A percentile compares a stretch with the other conserved stretches of the same genome.
Conservation (phyloP, 192 early-diverging fungal genomes). For the Dissophora ornata region DNA sequence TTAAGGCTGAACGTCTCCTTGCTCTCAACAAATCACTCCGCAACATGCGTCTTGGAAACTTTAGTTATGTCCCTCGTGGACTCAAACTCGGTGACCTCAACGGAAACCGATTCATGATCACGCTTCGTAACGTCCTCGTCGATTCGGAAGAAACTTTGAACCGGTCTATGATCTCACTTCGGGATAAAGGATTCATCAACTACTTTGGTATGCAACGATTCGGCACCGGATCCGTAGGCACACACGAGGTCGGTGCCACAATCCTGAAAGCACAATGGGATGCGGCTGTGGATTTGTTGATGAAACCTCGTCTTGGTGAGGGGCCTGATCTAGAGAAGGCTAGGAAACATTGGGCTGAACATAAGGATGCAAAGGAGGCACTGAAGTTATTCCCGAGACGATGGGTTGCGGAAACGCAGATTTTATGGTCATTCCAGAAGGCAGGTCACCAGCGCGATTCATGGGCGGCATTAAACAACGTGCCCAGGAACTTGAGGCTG, state of each 20-base stretch:
- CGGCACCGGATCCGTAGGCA: conserved; percentile 84
- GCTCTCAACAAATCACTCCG: conserved; percentile 60
- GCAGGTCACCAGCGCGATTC: conserved; percentile 58
- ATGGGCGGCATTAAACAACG: conserved; percentile 74
- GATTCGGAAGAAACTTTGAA: conserved; percentile 62
- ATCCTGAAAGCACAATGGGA: conserved; percentile 80
- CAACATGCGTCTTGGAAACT: conserved; percentile 81
- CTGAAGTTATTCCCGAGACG: conserved; percentile 72
- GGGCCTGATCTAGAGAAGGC: conserved; percentile 69
- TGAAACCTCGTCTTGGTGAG: conserved; percentile 87
- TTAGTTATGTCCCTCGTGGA: conserved; percentile 69
- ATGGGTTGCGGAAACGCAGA: conserved; percentile 77
- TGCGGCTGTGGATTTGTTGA: conserved; percentile 79
- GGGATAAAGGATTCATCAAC: conserved; percentile 90
- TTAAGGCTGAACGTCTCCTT: conserved; percentile 67
- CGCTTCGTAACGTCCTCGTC: conserved; percentile 70
- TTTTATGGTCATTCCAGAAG: conserved; percentile 70
- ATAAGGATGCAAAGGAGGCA: conserved; percentile 69
- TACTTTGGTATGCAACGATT: conserved; percentile 99
- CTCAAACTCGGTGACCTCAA: conserved; percentile 86
- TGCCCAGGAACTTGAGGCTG: conserved; percentile 85
- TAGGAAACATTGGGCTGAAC: conserved; percentile 73
- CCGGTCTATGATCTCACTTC: conserved; percentile 72
- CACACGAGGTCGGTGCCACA: conserved; percentile 82
- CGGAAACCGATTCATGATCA: conserved; percentile 93